phyloP scores from a whole-genome alignment of 192 early-diverging fungal species.

The Rhizophagus clarus region DNA sequence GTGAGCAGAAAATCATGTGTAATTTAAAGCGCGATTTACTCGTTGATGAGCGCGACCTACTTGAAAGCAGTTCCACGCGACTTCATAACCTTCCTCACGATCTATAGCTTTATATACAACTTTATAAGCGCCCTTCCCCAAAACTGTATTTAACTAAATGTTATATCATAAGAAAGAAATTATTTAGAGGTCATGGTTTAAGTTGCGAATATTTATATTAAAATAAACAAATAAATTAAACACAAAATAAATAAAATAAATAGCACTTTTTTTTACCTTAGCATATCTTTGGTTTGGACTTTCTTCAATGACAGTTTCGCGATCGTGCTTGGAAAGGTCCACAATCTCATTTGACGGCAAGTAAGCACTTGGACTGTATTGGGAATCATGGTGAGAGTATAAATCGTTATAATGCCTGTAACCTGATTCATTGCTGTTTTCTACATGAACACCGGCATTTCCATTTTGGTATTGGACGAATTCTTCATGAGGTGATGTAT shows the following conservation, averaged over 20 bases:
- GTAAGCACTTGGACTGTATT: background rate
- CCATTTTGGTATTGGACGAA: background rate
- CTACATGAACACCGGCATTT: background rate
- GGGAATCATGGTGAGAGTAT: background rate
- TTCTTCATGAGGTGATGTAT: background rate
- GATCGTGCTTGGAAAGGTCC: constrained; percentile 55
- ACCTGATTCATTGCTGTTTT: background rate
- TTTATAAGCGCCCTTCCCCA: constrained; percentile 88
- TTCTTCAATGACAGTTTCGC: constrained; percentile 58
- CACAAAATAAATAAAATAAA: constrained; percentile 16
- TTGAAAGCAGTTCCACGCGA: constrained; percentile 87
- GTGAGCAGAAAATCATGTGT: background rate
- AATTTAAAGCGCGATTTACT: background rate
- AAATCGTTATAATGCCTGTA: background rate
- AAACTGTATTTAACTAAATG: constrained; percentile 52
- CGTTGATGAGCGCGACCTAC: constrained; percentile 32
- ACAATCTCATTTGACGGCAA: constrained; percentile 44
- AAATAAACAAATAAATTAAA: background rate
- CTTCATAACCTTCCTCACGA: constrained; percentile 86
- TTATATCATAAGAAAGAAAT: background rate
- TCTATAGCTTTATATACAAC: constrained; percentile 87
- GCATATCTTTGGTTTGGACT: constrained; percentile 55
- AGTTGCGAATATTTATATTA: background rate
- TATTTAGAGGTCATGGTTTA: background rate
- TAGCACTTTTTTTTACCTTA: constrained; percentile 43